phyloP scores from a whole-genome alignment of 768 basidiomycete genomes.

The Sarcodon aspratus region DNA sequence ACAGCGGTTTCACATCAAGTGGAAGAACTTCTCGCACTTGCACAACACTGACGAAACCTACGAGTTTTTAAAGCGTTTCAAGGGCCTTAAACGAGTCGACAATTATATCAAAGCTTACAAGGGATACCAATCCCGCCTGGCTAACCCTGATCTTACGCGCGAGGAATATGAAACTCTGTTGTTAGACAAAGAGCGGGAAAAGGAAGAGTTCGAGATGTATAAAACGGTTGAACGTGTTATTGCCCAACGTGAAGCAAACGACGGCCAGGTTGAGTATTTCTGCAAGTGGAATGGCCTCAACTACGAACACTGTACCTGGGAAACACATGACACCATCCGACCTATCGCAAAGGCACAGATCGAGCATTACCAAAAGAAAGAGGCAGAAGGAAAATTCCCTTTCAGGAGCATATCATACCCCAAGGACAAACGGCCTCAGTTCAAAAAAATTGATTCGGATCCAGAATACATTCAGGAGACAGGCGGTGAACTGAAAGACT shows the following conservation, averaged over 20 bases:
- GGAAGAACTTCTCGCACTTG: slow-evolving; percentile 96
- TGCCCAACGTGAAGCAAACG: slow-evolving; percentile 54
- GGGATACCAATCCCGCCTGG: slow-evolving; percentile 53
- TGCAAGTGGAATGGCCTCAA: slow-evolving; percentile 94
- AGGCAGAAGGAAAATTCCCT: slow-evolving; percentile 72
- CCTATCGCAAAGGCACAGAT: slow-evolving; percentile 70
- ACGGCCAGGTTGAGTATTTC: slow-evolving; percentile 69
- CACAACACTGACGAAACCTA: slow-evolving; percentile 99
- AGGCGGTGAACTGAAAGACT: slow-evolving; percentile 89
- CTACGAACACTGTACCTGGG: slow-evolving; percentile 97
- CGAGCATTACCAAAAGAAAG: slow-evolving; percentile 66
- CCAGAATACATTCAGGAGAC: slow-evolving; percentile 74
- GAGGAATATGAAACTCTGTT: slow-evolving; percentile 88
- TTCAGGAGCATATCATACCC: slow-evolving; percentile 69
- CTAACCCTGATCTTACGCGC: slow-evolving; percentile 53
- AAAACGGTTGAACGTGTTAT: slow-evolving; percentile 90
- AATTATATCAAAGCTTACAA: slow-evolving; percentile 96
- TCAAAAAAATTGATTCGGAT: slow-evolving; percentile 77
- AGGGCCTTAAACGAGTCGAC: slow-evolving; percentile 93
- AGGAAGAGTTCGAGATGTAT: slow-evolving; percentile 85
- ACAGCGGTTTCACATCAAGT: slow-evolving; percentile 98
- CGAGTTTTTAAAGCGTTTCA: slow-evolving; percentile 90
- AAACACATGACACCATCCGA: slow-evolving; percentile 69
- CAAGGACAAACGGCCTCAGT: slow-evolving; percentile 59
- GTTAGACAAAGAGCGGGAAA: slow-evolving; percentile 83